Evolutionary conservation across 1,139 yeast species (phyloP), one percentile per base, ranked within the genome.

Genomic region (Candida sp.): DNA sequence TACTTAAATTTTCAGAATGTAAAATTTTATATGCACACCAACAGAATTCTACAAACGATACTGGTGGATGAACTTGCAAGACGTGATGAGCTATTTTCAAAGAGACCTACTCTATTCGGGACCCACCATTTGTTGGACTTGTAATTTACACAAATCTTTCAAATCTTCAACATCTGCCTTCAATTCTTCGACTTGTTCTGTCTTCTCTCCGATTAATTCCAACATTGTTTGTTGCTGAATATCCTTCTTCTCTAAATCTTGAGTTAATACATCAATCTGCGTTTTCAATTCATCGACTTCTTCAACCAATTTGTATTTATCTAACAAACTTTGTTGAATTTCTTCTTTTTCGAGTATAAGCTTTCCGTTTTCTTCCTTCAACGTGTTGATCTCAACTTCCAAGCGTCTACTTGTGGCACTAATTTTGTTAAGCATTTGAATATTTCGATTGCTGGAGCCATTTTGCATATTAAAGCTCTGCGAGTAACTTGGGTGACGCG

Each of bases 141-240:
- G 99, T 49, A 79, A 77, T 48, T 81, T 77, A 59, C 90, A 79
- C 69, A 91, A 70, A 35, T 86, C 91, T 63, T 91, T 93, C 63
- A 93, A 71, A 61, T 93, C 99, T 5, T 73, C 76, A 12, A 95
- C 93, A 58, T 93, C 99, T 4, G 96, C 96, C 51, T 75, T 75
- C 42, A 95, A 71, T 63, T 93, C 99, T 45, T 84, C 87, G 5
- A 88, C 93, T 50, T 75, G 77, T 60, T 95, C 99, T 11, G 90
- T 78, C 59, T 91, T 90, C 56, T 91, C 97, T 4, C 97, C 97
- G 19, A 91, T 73, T 49, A 89, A 64, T 54, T 85, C 88, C 47
- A 91, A 66, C 48, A 93, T 80, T 3, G 84, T 76, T 44, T 81
- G 83, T 43, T 82, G 76, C 38, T 72, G 71, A 4, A 54, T 55